Evolutionary conservation across 2,329 filamentous ascomycete species (phyloP), one percentile per base, ranked within the genome.

Genomic region (Epichloe hybrida): DNA sequence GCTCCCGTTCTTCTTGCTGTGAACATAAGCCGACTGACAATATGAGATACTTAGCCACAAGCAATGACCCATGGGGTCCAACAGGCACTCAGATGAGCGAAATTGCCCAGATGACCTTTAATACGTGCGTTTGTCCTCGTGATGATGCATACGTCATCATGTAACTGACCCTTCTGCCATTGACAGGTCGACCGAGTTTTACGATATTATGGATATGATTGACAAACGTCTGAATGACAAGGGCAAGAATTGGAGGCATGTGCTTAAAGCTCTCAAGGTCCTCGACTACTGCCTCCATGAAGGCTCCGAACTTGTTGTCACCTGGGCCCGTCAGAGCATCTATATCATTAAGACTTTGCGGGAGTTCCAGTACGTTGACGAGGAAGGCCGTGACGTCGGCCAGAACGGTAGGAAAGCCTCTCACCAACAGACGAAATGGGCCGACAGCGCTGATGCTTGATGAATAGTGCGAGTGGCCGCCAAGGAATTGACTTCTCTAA

Each of bases 161-260:
- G 9, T 12, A 6, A 36, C 35, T 47, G 37, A 49, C 38, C 12
- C 12, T 23, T 38, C 36, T 31, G 23, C 21, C 5, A 15, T 48
- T 15, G 15, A 23, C 57, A 95, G 91, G 64, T 90, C 89, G 37
- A 91, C 86, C 69, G 93, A 97, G 67, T 98, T 98, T 72, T 95
- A 95, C 73, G 91, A 98, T 67, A 96, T 98, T 62, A 95, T 98
- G 84, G 93, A 98, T 68, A 98, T 98, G 88, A 76, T 98, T 58
- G 93, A 98, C 71, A 97, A 97, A 75, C 85, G 93, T 59, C 74
- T 98, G 63, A 98, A 98, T 62, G 93, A 98, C 70, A 97, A 98
- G 70, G 93, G 93, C 64, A 98, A 97, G 77, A 98, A 98, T 67
- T 98, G 93, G 93, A 84, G 93, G 61, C 93, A 98, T 66, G 93